Conservation (phyloP, 139 green algal species). For the Monoraphidium neglectum region DNA sequence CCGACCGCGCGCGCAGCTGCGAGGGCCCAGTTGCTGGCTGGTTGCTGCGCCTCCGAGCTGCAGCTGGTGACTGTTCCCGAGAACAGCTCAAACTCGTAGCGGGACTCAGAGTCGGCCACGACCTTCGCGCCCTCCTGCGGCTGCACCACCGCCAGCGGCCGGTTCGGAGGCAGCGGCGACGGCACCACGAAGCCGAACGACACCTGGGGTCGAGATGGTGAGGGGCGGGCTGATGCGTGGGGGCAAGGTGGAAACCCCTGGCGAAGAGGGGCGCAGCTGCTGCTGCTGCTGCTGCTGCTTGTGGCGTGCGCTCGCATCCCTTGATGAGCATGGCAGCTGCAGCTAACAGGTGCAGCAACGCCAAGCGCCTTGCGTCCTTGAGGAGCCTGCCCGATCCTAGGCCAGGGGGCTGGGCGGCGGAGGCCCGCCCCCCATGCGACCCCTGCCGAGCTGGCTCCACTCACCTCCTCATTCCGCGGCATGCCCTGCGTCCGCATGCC, state of each 20-base stretch:
- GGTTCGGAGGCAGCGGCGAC: conserved; percentile 64
- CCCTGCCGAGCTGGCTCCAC: conserved; percentile 37
- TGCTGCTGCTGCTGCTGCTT: too few species aligned
- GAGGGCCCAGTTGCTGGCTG: conserved; percentile 45
- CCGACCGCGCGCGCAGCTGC: conserved; percentile 47
- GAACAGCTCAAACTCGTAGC: conserved; percentile 91
- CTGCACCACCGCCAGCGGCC: conserved; percentile 84
- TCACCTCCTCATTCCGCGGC: conserved; percentile 43
- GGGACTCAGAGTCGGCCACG: conserved; percentile 57
- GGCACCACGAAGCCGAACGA: conserved; percentile 75
- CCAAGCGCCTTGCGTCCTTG: too few species aligned
- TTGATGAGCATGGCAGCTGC: too few species aligned
- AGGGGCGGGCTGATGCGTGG: too few species aligned
- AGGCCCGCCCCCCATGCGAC: too few species aligned
- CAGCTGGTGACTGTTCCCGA: conserved; percentile 57
- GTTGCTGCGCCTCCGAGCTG: conserved; percentile 64
- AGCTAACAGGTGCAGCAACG: too few species aligned
- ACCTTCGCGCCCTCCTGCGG: conserved; percentile 84
- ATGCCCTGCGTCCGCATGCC: conserved; percentile 69
- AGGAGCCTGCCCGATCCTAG: too few species aligned
- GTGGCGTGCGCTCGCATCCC: too few species aligned
- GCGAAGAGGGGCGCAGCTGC: too few species aligned
- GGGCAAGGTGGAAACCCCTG: too few species aligned
- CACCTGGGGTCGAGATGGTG: conserved; percentile 53
- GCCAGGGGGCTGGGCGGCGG: too few species aligned